phyloP scores from a whole-genome alignment of 257 asterid genomes.

The Nicotiana noctiflora region DNA sequence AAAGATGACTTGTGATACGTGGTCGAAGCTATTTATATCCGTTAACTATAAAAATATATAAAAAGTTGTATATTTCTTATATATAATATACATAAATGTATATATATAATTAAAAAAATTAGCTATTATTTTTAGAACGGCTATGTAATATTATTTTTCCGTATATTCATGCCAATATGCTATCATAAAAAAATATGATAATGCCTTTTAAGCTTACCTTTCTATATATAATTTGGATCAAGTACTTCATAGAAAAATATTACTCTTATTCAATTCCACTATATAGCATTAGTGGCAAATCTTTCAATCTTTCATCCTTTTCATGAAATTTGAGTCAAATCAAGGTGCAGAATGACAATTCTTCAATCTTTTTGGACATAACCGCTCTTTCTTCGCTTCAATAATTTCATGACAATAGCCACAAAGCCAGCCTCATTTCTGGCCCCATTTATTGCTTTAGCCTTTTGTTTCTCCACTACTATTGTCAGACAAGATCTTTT shows the following conservation, averaged over 20 bases:
- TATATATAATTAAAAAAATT: too few species aligned
- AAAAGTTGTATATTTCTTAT: too few species aligned
- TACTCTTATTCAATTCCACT: too few species aligned
- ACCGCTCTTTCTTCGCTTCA: neutral
- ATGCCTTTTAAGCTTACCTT: neutral
- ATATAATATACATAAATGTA: too few species aligned
- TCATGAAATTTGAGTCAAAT: neutral
- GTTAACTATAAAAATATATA: too few species aligned
- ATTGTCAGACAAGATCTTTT: too few species aligned
- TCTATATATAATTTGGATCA: neutral
- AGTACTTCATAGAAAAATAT: too few species aligned
- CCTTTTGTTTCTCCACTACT: neutral
- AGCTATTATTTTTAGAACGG: too few species aligned
- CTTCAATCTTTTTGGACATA: neutral
- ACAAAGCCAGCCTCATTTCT: neutral
- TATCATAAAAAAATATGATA: neutral
- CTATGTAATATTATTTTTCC: too few species aligned
- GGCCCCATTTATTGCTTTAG: neutral
- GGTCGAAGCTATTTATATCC: too few species aligned
- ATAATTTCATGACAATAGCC: neutral
- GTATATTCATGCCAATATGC: too few species aligned
- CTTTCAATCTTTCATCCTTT: neutral
- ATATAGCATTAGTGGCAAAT: too few species aligned
- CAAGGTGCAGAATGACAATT: neutral
- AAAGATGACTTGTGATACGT: accelerated